Percentiles rank a stretch among this genome's conserved stretches.
Evolutionary conservation across 495 filamentous ascomycete species (phyloP).

Genomic region (Daldinia vernicosa): DNA sequence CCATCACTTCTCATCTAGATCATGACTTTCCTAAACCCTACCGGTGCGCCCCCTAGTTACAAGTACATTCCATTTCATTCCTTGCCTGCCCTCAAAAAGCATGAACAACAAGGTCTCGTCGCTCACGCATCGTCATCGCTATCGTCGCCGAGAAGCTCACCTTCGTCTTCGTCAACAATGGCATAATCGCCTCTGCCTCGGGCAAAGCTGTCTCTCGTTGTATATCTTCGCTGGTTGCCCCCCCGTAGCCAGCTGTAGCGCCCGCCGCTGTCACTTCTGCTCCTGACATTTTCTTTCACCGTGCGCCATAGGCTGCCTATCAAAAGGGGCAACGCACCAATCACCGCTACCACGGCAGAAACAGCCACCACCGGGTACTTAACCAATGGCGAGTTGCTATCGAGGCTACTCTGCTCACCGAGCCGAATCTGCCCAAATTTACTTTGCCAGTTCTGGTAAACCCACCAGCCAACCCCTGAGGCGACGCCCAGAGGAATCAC

Average conservation of each 20-base stretch:
- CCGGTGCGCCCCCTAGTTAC: slow-evolving; percentile 36
- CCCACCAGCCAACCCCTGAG: slow-evolving; percentile 78
- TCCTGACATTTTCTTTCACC: slow-evolving; percentile 56
- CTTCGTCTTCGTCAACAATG: slow-evolving; percentile 89
- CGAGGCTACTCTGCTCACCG: slow-evolving; percentile 69
- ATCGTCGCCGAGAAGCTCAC: slow-evolving; percentile 89
- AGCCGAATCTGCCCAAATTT: slow-evolving; percentile 92
- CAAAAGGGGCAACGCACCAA: slow-evolving; percentile 77
- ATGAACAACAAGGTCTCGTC: neutral
- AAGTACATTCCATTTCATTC: slow-evolving; percentile 26
- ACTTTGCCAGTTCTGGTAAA: slow-evolving; percentile 83
- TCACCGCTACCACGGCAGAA: slow-evolving; percentile 77
- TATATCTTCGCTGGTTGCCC: slow-evolving; percentile 69
- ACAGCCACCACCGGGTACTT: slow-evolving; percentile 81
- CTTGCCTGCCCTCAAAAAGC: neutral
- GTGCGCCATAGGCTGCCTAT: slow-evolving; percentile 72
- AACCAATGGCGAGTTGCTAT: slow-evolving; percentile 74
- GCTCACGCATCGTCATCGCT: slow-evolving; percentile 85
- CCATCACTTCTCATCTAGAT: slow-evolving; percentile 18
- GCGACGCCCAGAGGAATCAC: slow-evolving; percentile 75
- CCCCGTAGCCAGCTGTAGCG: slow-evolving; percentile 59
- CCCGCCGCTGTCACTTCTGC: slow-evolving; percentile 46
- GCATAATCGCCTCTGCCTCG: slow-evolving; percentile 85
- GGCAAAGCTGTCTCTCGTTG: slow-evolving; percentile 84
- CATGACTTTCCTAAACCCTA: slow-evolving; percentile 29